phyloP scores from a whole-genome alignment of 2,329 filamentous ascomycete genomes.

The Sporothrix brasiliensis region DNA sequence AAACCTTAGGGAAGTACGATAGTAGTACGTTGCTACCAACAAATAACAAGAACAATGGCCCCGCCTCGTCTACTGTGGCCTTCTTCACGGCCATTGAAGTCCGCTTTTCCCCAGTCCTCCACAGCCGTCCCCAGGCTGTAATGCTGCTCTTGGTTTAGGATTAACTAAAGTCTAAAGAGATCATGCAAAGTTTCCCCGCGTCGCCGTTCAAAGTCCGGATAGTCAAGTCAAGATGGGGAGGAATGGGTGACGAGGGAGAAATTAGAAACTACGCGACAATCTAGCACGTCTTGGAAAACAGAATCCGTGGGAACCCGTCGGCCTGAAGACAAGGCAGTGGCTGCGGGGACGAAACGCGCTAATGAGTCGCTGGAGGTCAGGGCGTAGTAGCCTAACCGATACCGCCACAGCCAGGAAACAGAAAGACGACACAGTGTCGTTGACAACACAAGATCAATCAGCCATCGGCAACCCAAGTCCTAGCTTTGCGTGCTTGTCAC shows the following conservation, averaged over 20 bases:
- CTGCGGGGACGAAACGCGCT: slow-evolving; percentile 4
- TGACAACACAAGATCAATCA: neutral
- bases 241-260: neutral
- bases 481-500: neutral
- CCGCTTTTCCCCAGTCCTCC: slow-evolving; percentile 2
- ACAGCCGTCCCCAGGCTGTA: neutral
- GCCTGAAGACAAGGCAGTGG: neutral
- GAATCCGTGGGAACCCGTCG: neutral
- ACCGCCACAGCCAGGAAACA: neutral
- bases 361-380: slow-evolving; percentile 1
- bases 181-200: slow-evolving; percentile 13
- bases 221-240: neutral
- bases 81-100: slow-evolving; percentile 14
- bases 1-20: neutral
- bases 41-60: neutral
- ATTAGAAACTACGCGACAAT: neutral
- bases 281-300: slow-evolving; percentile 2
- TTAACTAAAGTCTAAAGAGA: neutral
- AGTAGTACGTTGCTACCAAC: too few species aligned
- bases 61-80: neutral
- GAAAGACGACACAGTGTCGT: neutral
- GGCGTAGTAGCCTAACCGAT: too few species aligned
- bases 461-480: slow-evolving; percentile 23
- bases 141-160: neutral
- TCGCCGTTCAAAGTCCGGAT: neutral